These are phyloP conservation scores for Paramecium tetraurelia DNA, from an alignment of 73 alveolate species.

Conservation along the genomic window DNA sequence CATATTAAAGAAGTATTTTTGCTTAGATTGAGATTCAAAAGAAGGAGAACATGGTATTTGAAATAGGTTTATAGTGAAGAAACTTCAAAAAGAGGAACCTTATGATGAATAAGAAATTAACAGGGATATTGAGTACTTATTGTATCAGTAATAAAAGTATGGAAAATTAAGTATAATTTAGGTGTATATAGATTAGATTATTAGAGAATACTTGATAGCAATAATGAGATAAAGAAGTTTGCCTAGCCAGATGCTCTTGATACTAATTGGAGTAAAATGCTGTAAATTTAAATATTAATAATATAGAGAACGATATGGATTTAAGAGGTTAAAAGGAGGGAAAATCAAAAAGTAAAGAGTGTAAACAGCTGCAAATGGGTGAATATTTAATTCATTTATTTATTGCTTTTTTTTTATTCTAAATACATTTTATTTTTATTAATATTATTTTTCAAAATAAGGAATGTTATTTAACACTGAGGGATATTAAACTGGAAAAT, in stretches of 20 bases:
- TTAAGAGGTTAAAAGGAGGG: background rate
- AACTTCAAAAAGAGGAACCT: background rate
- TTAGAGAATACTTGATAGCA: background rate
- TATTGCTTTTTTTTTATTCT: background rate
- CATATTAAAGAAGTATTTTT: constrained; percentile 41
- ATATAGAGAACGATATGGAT: constrained; percentile 22
- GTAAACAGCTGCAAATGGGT: background rate
- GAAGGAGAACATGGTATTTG: background rate
- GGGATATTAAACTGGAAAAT: background rate
- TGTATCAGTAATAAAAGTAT: background rate
- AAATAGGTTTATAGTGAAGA: background rate
- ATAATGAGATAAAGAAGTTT: background rate
- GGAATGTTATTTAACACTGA: background rate
- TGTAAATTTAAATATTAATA: background rate
- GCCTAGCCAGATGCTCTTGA: constrained; percentile 6
- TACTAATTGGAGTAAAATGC: constrained; percentile 14
- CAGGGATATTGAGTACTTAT: background rate
- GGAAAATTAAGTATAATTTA: background rate
- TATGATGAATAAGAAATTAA: constrained; percentile 9
- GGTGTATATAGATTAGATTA: background rate
- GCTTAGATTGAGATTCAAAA: constrained; percentile 37
- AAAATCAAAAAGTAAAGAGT: background rate
- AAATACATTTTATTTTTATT: background rate
- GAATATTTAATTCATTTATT: background rate
- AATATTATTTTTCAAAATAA: background rate